Evolutionary conservation across 2,329 filamentous ascomycete genomes (phyloP).

Genomic region (Nigrospora sphaerica): DNA sequence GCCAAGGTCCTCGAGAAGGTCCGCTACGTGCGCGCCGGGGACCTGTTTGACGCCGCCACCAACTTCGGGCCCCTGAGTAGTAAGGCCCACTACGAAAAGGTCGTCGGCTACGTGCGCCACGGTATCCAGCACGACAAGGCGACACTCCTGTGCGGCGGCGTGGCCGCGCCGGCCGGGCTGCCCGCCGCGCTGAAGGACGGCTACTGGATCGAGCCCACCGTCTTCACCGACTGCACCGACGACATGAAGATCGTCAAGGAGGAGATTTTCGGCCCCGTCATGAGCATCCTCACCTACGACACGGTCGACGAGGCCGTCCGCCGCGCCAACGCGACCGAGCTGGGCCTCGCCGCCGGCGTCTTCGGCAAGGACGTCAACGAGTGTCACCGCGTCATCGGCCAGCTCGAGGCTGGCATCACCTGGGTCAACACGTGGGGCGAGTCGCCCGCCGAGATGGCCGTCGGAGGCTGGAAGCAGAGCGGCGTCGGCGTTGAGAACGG

Average conservation of each 20-base stretch:
- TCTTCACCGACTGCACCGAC: slow-evolving; percentile 83
- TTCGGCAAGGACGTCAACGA: slow-evolving; percentile 69
- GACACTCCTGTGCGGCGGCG: slow-evolving; percentile 65
- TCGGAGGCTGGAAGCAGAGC: slow-evolving; percentile 88
- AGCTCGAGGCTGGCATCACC: slow-evolving; percentile 77
- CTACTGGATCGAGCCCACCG: slow-evolving; percentile 79
- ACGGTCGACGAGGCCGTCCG: slow-evolving; percentile 61
- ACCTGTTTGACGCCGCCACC: slow-evolving; percentile 62
- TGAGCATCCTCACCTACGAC: slow-evolving; percentile 71
- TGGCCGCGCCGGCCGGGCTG: slow-evolving; percentile 45
- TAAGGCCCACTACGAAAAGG: slow-evolving; percentile 67
- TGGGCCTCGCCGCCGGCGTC: slow-evolving; percentile 78
- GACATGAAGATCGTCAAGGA: slow-evolving; percentile 72
- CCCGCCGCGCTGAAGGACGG: slow-evolving; percentile 48
- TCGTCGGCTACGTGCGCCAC: slow-evolving; percentile 67
- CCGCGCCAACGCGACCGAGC: slow-evolving; percentile 68
- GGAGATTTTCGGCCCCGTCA: slow-evolving; percentile 86
- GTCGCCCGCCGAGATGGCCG: slow-evolving; percentile 83
- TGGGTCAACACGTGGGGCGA: slow-evolving; percentile 97
- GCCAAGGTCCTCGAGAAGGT: slow-evolving; percentile 63
- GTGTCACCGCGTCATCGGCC: slow-evolving; percentile 64
- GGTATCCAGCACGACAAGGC: slow-evolving; percentile 69
- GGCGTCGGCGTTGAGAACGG: slow-evolving; percentile 86
- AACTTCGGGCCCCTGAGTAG: slow-evolving; percentile 85
- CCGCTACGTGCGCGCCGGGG: slow-evolving; percentile 60